phyloP scores from a whole-genome alignment of 345 rosid genomes.

The Gossypium bickii region DNA sequence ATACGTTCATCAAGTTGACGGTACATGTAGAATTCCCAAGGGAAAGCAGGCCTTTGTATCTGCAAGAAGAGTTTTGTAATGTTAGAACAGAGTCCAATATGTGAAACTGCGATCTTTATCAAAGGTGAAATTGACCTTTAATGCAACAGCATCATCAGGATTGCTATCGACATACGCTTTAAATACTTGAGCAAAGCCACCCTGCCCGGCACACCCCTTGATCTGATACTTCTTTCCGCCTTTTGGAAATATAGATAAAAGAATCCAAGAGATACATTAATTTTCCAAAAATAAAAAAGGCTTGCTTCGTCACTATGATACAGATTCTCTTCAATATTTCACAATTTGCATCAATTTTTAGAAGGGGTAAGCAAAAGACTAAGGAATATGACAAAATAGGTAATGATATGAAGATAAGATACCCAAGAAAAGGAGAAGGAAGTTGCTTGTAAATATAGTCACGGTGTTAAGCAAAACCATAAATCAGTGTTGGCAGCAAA shows the following conservation, averaged over 20 bases:
- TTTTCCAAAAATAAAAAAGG: not conserved
- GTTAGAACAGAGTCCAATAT: constrained; percentile 1
- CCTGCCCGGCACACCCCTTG: constrained; percentile 96
- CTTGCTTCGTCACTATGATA: not conserved
- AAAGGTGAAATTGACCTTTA: constrained; percentile 46
- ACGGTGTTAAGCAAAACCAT: not conserved
- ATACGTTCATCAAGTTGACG: constrained; percentile 85
- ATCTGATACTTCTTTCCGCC: constrained; percentile 90
- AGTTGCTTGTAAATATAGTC: not conserved
- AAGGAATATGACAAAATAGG: not conserved
- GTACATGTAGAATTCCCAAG: constrained; percentile 97
- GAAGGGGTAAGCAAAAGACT: not conserved
- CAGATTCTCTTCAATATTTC: not conserved
- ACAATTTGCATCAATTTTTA: not conserved
- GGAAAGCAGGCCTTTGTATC: constrained; percentile 93
- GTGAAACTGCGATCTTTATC: not conserved
- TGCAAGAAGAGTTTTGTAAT: constrained; percentile 29
- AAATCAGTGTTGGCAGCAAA: not conserved
- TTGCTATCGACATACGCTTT: constrained; percentile 60
- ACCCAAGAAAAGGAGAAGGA: not conserved
- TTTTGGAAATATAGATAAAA: constrained; percentile 22
- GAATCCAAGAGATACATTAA: not conserved
- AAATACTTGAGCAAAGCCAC: constrained; percentile 88
- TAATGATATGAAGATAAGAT: not conserved
- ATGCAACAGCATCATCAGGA: constrained; percentile 79